A percentile compares a stretch with the other conserved stretches of the same genome.
Conservation (phyloP, 2,329 filamentous ascomycete species). For the Neurospora sp. region DNA sequence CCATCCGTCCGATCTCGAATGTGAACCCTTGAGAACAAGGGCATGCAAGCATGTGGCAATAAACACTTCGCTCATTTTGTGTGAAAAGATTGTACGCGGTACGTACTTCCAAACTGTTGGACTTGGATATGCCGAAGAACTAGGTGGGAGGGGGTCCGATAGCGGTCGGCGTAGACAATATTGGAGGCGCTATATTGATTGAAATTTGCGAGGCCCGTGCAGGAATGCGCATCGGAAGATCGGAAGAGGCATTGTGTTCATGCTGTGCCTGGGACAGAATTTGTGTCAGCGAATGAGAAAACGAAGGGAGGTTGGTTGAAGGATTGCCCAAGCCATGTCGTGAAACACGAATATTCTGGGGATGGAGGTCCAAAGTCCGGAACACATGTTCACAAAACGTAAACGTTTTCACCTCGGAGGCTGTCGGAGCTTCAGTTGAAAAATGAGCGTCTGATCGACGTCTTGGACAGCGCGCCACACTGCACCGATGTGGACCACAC, state of each 20-base stretch:
- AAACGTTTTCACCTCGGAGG: not conserved
- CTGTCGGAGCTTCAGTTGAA: not conserved
- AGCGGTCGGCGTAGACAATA: too few relatives aligned
- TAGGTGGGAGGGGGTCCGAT: too few relatives aligned
- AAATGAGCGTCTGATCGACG: not conserved
- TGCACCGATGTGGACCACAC: not conserved
- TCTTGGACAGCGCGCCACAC: not conserved
- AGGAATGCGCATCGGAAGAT: too few relatives aligned
- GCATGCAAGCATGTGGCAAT: too few relatives aligned
- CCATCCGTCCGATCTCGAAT: too few relatives aligned
- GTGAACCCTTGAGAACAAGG: too few relatives aligned
- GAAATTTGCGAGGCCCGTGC: too few relatives aligned
- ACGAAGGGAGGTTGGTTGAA: not conserved
- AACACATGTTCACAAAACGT: not conserved
- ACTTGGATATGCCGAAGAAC: too few relatives aligned
- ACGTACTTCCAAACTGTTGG: too few relatives aligned
- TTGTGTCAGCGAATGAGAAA: not conserved
- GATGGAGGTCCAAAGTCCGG: not conserved
- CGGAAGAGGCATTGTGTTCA: not conserved
- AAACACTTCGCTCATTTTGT: too few relatives aligned
- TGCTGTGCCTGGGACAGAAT: not conserved
- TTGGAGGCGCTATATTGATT: too few relatives aligned
- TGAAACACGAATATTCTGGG: not conserved
- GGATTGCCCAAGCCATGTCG: not conserved
- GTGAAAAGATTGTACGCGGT: too few relatives aligned